Percentiles rank a stretch among this genome's conserved stretches.
Evolutionary conservation across 2,329 filamentous ascomycete species (phyloP).

Genomic region (Ramularia endophylla): DNA sequence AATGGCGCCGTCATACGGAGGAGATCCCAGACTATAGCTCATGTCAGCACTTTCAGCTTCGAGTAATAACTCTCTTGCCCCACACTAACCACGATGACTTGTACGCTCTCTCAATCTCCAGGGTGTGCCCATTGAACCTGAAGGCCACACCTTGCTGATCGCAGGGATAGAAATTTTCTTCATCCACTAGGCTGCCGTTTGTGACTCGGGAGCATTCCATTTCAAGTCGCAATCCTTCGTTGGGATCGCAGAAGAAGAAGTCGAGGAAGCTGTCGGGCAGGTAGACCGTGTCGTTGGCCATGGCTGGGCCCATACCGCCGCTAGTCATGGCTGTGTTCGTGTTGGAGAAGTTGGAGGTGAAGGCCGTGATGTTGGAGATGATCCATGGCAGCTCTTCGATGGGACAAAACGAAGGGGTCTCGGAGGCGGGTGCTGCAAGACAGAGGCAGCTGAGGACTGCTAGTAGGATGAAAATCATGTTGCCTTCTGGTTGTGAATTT

Average conservation of each 20-base stretch:
- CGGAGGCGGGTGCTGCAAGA: conserved; percentile 1
- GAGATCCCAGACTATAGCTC: conserved; percentile 11
- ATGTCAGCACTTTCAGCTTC: conserved; percentile 1
- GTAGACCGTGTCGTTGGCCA: not conserved
- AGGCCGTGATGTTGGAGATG: conserved; percentile 19
- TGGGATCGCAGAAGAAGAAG: conserved; percentile 25
- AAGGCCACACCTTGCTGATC: conserved; percentile 19
- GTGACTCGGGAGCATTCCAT: conserved; percentile 19
- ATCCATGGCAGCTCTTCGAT: conserved; percentile 20
- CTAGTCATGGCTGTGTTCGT: not conserved
- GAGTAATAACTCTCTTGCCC: not conserved
- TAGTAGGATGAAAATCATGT: conserved; percentile 5
- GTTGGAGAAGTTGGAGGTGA: conserved; percentile 6
- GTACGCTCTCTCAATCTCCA: conserved; percentile 20
- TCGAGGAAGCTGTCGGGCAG: conserved; percentile 12
- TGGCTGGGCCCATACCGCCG: not conserved
- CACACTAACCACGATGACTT: conserved; percentile 19
- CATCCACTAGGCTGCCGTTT: conserved; percentile 8
- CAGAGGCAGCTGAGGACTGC: conserved; percentile 2
- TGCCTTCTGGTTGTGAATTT: conserved; percentile 1
- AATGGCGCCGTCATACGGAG: conserved; percentile 19
- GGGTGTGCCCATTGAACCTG: conserved; percentile 11
- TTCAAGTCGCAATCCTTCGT: conserved; percentile 22
- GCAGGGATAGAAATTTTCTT: conserved; percentile 18
- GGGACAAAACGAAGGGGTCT: conserved; percentile 1